Conservation (phyloP, 805 yeast species). For the Yarrowia sp. region DNA sequence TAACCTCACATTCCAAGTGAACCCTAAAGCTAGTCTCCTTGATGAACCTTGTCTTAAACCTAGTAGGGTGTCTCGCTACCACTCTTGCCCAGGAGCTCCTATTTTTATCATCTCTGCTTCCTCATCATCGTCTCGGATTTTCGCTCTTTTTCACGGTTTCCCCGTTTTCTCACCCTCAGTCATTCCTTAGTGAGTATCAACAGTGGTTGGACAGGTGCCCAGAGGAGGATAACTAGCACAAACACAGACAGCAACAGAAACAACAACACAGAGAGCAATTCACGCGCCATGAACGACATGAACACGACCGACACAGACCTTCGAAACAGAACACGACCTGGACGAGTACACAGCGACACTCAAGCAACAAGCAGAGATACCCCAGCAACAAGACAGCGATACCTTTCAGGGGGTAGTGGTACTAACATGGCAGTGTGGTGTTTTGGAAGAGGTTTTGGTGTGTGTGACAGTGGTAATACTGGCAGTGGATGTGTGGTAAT, state of each 20-base stretch:
- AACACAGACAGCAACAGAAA: not conserved
- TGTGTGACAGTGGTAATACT: too few relatives aligned
- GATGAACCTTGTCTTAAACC: constrained; percentile 11
- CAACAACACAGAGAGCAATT: not conserved
- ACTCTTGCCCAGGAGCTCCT: constrained; percentile 1
- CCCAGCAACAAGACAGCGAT: too few relatives aligned
- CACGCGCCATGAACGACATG: not conserved
- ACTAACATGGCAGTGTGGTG: too few relatives aligned
- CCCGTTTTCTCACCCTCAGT: constrained; percentile 26
- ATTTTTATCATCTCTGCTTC: constrained; percentile 17
- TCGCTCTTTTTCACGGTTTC: constrained; percentile 24
- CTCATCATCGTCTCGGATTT: constrained; percentile 21
- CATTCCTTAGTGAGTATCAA: constrained; percentile 25
- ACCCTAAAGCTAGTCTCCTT: constrained; percentile 16
- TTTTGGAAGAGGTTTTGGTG: too few relatives aligned
- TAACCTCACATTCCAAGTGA: not conserved
- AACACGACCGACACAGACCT: not conserved
- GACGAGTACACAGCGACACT: too few relatives aligned
- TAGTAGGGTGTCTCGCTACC: not conserved
- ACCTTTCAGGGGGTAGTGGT: too few relatives aligned
- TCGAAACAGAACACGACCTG: too few relatives aligned
- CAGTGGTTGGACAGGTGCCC: too few relatives aligned
- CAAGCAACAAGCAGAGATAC: too few relatives aligned
- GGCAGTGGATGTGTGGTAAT: too few relatives aligned
- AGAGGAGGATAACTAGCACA: not conserved